Conservation (phyloP, 1,284 basidiomycete genomes). For the Heliocybe sulcata region DNA sequence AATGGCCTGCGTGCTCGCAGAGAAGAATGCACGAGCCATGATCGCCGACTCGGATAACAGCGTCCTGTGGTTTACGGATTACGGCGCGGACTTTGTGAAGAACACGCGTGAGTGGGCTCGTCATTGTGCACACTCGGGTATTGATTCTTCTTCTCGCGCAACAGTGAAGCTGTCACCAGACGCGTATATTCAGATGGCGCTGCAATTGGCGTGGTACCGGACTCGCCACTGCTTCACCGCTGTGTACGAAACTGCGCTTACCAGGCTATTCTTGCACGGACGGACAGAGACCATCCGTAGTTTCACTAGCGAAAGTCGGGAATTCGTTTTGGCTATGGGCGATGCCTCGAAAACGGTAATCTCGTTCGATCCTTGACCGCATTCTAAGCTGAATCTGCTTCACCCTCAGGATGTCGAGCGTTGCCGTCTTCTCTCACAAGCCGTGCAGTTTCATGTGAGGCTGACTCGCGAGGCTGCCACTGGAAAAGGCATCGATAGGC, state of each 20-base stretch:
- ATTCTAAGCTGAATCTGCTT: slow-evolving; percentile 8
- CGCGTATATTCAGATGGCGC: slow-evolving; percentile 88
- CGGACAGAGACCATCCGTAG: slow-evolving; percentile 91
- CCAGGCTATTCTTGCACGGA: slow-evolving; percentile 85
- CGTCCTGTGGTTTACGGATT: slow-evolving; percentile 82
- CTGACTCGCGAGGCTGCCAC: slow-evolving; percentile 78
- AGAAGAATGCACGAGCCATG: slow-evolving; percentile 50
- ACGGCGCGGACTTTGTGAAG: slow-evolving; percentile 91
- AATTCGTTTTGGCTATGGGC: slow-evolving; percentile 76
- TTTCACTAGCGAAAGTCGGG: slow-evolving; percentile 69
- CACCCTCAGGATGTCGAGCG: slow-evolving; percentile 17
- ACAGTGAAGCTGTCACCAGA: slow-evolving; percentile 78
- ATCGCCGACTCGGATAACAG: slow-evolving; percentile 81
- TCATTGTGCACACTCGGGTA: background rate
- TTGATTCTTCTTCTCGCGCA: slow-evolving; percentile 1
- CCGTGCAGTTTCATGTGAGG: slow-evolving; percentile 67
- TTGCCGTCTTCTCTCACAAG: slow-evolving; percentile 53
- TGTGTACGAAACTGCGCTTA: slow-evolving; percentile 93
- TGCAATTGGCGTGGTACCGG: slow-evolving; percentile 90
- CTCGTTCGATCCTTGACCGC: slow-evolving; percentile 25
- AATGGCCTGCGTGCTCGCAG: slow-evolving; percentile 55
- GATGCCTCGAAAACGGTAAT: slow-evolving; percentile 45
- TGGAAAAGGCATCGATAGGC: slow-evolving; percentile 88
- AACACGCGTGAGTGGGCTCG: slow-evolving; percentile 46
- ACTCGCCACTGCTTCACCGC: slow-evolving; percentile 77